Percentiles rank a stretch among this genome's conserved stretches.
Evolutionary conservation across 1,139 yeast species (phyloP).

Genomic region (Candida sp.): DNA sequence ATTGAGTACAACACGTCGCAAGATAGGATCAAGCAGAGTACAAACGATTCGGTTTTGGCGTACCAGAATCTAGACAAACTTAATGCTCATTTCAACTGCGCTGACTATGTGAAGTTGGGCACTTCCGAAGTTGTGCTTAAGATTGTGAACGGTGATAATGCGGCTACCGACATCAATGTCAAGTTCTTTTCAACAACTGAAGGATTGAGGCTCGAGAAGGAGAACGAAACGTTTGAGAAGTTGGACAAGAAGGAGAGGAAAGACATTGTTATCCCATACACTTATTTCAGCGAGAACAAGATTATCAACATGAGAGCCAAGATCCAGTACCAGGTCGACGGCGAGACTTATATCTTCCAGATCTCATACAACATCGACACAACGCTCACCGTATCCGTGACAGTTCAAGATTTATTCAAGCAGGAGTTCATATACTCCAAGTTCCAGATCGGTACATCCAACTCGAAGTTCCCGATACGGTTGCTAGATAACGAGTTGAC

Average conservation of each 20-base stretch:
- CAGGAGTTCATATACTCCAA: slow-evolving; percentile 60
- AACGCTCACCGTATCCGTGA: slow-evolving; percentile 62
- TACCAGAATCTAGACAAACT: slow-evolving; percentile 23
- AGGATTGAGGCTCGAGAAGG: slow-evolving; percentile 19
- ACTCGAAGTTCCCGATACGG: slow-evolving; percentile 56
- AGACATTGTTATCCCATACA: slow-evolving; percentile 26
- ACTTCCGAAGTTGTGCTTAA: slow-evolving; percentile 21
- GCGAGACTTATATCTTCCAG: slow-evolving; percentile 23
- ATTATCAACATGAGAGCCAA: slow-evolving; percentile 29
- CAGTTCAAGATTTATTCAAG: slow-evolving; percentile 78
- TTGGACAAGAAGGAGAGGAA: slow-evolving; percentile 20
- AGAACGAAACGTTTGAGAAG: slow-evolving; percentile 20
- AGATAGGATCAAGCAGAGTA: background rate
- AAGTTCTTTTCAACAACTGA: slow-evolving; percentile 19
- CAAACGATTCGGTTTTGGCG: slow-evolving; percentile 4
- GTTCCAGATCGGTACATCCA: slow-evolving; percentile 68
- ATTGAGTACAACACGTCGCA: slow-evolving; percentile 8
- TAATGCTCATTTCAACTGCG: slow-evolving; percentile 23
- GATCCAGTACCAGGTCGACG: slow-evolving; percentile 31
- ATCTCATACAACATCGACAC: slow-evolving; percentile 47
- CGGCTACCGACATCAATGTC: slow-evolving; percentile 18
- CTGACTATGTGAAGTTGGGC: slow-evolving; percentile 25
- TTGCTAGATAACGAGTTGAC: slow-evolving; percentile 48
- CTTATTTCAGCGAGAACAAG: slow-evolving; percentile 29
- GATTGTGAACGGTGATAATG: slow-evolving; percentile 23